These are phyloP conservation scores for Stagonosporopsis tanaceti DNA, from an alignment of 2,329 filamentous ascomycete genomes.

Conservation along the genomic window DNA sequence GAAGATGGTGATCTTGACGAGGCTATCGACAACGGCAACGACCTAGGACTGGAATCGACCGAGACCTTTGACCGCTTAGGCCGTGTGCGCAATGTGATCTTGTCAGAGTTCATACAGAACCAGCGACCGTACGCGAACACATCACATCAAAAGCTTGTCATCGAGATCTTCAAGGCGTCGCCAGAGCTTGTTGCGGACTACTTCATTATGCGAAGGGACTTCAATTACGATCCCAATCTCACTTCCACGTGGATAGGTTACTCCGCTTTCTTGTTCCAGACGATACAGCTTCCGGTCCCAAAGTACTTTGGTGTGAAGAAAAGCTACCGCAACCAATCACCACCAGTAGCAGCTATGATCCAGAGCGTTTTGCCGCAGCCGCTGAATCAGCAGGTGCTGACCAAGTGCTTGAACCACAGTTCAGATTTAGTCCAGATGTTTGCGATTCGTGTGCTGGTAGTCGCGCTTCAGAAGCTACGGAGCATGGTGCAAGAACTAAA, in stretches of 20 bases:
- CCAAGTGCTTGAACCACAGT: slow-evolving; percentile 79
- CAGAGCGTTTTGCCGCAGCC: slow-evolving; percentile 88
- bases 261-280: slow-evolving; percentile 84
- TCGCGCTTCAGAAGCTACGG: slow-evolving; percentile 80
- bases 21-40: slow-evolving; percentile 59
- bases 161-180: slow-evolving; percentile 79
- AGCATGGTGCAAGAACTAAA: slow-evolving; percentile 68
- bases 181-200: slow-evolving; percentile 91
- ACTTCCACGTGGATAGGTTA: slow-evolving; percentile 96
- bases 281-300: slow-evolving; percentile 78
- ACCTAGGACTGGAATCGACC: slow-evolving; percentile 73
- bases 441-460: slow-evolving; percentile 77
- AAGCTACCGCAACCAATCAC: slow-evolving; percentile 71
- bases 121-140: slow-evolving; percentile 84
- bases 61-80: slow-evolving; percentile 74
- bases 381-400: slow-evolving; percentile 79
- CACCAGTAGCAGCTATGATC: slow-evolving; percentile 78
- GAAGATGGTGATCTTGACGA: slow-evolving; percentile 55
- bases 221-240: slow-evolving; percentile 89
- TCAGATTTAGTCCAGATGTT: slow-evolving; percentile 85
- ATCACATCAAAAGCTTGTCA: slow-evolving; percentile 80
- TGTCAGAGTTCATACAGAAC: slow-evolving; percentile 80
- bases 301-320: slow-evolving; percentile 72
- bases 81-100: slow-evolving; percentile 78
- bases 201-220: slow-evolving; percentile 77